Conservation (phyloP, 139 green algal species). For the Chlamydomonas schloesseri region DNA sequence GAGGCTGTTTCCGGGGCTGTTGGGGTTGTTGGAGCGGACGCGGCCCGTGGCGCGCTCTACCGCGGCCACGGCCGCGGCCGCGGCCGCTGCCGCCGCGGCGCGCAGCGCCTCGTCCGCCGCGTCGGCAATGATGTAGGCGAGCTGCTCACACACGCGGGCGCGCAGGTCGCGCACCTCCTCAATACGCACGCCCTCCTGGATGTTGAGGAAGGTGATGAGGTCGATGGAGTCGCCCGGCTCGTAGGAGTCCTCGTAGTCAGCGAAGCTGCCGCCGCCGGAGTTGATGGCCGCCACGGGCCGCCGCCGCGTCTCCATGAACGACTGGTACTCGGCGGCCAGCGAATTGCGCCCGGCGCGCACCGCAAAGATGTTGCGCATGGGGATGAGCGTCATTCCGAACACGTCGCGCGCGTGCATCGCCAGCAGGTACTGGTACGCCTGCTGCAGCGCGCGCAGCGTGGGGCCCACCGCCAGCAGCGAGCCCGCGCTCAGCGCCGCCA, state of each 20-base stretch:
- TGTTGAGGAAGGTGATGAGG: constrained; percentile 36
- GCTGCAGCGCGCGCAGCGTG: constrained; percentile 46
- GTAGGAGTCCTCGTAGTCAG: background rate
- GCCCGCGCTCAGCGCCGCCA: background rate
- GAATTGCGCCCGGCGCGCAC: background rate
- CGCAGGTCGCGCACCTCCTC: constrained; percentile 45
- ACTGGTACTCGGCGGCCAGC: background rate
- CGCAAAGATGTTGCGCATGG: constrained; percentile 18
- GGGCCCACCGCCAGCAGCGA: background rate
- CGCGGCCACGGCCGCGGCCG: constrained; percentile 24
- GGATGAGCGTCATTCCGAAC: constrained; percentile 43
- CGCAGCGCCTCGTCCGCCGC: constrained; percentile 41
- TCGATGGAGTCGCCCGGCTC: constrained; percentile 3
- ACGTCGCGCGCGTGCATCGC: constrained; percentile 33
- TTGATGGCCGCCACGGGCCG: background rate
- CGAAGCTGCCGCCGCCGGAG: background rate
- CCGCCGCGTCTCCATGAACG: constrained; percentile 5
- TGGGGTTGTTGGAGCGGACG: background rate
- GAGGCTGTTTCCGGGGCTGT: background rate
- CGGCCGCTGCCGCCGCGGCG: constrained; percentile 4
- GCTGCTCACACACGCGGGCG: constrained; percentile 34
- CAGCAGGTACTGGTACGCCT: constrained; percentile 18
- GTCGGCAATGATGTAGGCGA: constrained; percentile 54
- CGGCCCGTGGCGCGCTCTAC: constrained; percentile 26
- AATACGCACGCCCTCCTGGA: constrained; percentile 49